Conservation (phyloP, 176 grass and related monocot species). For the Metroxylon sagu region DNA sequence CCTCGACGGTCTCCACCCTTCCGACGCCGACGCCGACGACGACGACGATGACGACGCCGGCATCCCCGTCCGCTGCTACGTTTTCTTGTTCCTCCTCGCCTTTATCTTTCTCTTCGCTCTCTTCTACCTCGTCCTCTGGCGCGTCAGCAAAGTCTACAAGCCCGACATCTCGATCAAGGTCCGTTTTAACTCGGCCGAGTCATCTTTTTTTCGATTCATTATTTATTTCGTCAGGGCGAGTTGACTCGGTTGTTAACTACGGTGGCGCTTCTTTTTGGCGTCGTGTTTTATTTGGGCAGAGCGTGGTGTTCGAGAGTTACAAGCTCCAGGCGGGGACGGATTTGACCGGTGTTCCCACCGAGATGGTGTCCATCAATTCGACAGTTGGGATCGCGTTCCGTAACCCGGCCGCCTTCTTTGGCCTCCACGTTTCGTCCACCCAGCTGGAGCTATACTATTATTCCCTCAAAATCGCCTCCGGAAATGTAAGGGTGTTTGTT, state of each 20-base stretch:
- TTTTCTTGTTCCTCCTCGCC: conserved; percentile 35
- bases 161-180: conserved; percentile 72
- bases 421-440: conserved; percentile 83
- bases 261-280: neutral
- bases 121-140: conserved; percentile 87
- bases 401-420: conserved; percentile 93
- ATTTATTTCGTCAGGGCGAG: too few species aligned
- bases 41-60: conserved; percentile 21
- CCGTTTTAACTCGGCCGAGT: neutral
- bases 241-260: too few species aligned
- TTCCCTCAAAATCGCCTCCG: conserved; percentile 81
- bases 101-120: conserved; percentile 72
- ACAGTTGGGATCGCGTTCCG: conserved; percentile 81
- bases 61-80: conserved; percentile 54
- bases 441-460: conserved; percentile 62
- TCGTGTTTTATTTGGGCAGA: conserved; percentile 24
- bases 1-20: conserved; percentile 12
- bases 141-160: conserved; percentile 86
- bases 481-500: conserved; percentile 42
- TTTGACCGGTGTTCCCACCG: conserved; percentile 85
- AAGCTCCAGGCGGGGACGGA: conserved; percentile 95
- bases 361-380: conserved; percentile 88
- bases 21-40: conserved; percentile 29
- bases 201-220: neutral
- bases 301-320: conserved; percentile 87